Evolutionary conservation across 2,329 filamentous ascomycete species (phyloP).

Genomic region (Diaporthe sp.): DNA sequence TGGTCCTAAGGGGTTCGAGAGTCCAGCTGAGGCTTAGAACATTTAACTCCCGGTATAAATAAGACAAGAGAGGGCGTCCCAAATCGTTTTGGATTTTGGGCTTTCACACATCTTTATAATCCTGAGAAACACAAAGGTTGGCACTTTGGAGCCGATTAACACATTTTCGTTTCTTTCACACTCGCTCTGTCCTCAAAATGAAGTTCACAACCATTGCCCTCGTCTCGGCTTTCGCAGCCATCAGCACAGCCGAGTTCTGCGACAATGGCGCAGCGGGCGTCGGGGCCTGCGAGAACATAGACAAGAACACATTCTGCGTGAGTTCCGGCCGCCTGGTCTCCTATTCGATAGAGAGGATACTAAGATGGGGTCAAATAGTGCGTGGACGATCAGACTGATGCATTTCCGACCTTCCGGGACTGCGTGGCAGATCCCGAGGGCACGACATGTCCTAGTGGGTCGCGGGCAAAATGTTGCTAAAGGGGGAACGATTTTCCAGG

Average conservation of each 20-base stretch:
- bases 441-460: not conserved
- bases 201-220: not conserved
- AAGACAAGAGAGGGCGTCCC: too few relatives aligned
- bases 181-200: not conserved
- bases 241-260: conserved; percentile 8
- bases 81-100: rapidly evolving
- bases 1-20: too few relatives aligned
- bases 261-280: not conserved
- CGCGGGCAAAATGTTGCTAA: not conserved
- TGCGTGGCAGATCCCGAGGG: not conserved
- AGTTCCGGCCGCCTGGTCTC: not conserved
- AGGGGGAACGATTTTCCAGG: not conserved
- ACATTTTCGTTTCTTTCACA: not conserved
- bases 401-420: not conserved
- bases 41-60: not conserved
- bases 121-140: not conserved
- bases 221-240: not conserved
- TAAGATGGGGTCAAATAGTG: not conserved
- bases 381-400: conserved; percentile 1
- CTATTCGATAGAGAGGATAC: too few relatives aligned
- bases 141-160: not conserved
- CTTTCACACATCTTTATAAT: not conserved
- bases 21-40: not conserved
- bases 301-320: conserved; percentile 2
- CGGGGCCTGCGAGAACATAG: not conserved